Conservation (phyloP, 2,329 filamentous ascomycete species). For the Emydomyces testavorans region DNA sequence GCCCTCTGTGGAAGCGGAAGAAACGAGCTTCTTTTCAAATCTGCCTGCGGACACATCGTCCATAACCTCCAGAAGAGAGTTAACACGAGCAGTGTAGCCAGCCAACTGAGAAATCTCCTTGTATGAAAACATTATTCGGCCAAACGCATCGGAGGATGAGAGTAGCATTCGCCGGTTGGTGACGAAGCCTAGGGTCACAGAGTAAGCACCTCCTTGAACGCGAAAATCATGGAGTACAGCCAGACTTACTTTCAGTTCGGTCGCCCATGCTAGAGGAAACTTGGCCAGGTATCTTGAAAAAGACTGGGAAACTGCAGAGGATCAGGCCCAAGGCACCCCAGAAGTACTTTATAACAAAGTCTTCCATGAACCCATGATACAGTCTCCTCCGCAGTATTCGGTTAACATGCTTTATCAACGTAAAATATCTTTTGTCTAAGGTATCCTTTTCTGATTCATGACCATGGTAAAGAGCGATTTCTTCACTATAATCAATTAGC, state of each 20-base stretch:
- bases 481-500: conserved; percentile 90
- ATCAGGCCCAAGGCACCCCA: conserved; percentile 89
- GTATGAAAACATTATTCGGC: conserved; percentile 94
- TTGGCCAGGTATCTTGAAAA: conserved; percentile 77
- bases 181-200: conserved; percentile 55
- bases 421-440: conserved; percentile 96
- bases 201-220: conserved; percentile 2
- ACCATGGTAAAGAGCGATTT: conserved; percentile 82
- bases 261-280: conserved; percentile 42
- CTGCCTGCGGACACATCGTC: conserved; percentile 79
- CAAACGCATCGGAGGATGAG: conserved; percentile 89
- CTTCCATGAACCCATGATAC: conserved; percentile 99
- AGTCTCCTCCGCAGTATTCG: conserved; percentile 79
- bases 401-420: conserved; percentile 97
- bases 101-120: conserved; percentile 94
- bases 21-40: conserved; percentile 94
- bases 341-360: conserved; percentile 99
- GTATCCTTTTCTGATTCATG: conserved; percentile 93
- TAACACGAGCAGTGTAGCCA: conserved; percentile 86
- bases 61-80: conserved; percentile 83
- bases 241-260: conserved; percentile 45
- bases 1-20: conserved; percentile 67
- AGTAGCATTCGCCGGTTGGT: conserved; percentile 88
- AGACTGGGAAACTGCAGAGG: conserved; percentile 89
- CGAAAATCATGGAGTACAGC: not conserved